Evolutionary conservation across 2,329 filamentous ascomycete species (phyloP).

Genomic region (Penicillium sp.): DNA sequence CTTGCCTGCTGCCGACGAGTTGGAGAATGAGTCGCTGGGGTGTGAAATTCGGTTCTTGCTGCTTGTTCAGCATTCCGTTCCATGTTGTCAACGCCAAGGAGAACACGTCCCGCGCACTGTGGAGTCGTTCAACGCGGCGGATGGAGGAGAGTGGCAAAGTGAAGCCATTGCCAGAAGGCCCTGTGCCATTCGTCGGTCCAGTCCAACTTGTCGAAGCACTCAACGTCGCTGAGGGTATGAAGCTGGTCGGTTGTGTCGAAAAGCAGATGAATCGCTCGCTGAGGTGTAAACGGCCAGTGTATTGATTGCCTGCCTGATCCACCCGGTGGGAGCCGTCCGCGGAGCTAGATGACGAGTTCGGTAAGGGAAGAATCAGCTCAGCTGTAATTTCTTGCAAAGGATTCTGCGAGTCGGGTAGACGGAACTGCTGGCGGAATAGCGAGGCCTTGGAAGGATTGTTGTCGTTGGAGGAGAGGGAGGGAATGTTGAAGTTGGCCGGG

Average conservation of each 20-base stretch:
- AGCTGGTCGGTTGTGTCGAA: constrained; percentile 88
- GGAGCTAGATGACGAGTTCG: constrained; percentile 59
- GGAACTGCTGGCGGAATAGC: constrained; percentile 94
- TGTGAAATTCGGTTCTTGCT: constrained; percentile 58
- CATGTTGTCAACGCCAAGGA: constrained; percentile 93
- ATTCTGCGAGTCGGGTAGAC: constrained; percentile 86
- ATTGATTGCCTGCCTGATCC: constrained; percentile 74
- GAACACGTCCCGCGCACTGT: constrained; percentile 90
- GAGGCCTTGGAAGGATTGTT: constrained; percentile 85
- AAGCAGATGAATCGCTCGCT: constrained; percentile 97
- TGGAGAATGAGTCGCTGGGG: constrained; percentile 91
- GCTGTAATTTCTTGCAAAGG: constrained; percentile 95
- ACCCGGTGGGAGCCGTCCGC: constrained; percentile 61
- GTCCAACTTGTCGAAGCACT: constrained; percentile 82
- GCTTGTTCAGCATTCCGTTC: constrained; percentile 69
- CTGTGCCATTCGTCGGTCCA: constrained; percentile 88
- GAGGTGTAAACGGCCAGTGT: constrained; percentile 88
- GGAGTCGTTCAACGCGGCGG: constrained; percentile 85
- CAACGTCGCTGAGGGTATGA: constrained; percentile 75
- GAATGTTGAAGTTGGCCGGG: constrained; percentile 75
- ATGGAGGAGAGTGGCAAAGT: constrained; percentile 91
- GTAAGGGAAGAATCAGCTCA: constrained; percentile 83
- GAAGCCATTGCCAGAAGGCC: constrained; percentile 93
- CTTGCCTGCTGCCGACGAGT: constrained; percentile 81
- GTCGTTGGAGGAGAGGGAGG: constrained; percentile 72